Evolutionary conservation across 768 basidiomycete genomes (phyloP).

Genomic region (Rhizopogon vinicolor): DNA sequence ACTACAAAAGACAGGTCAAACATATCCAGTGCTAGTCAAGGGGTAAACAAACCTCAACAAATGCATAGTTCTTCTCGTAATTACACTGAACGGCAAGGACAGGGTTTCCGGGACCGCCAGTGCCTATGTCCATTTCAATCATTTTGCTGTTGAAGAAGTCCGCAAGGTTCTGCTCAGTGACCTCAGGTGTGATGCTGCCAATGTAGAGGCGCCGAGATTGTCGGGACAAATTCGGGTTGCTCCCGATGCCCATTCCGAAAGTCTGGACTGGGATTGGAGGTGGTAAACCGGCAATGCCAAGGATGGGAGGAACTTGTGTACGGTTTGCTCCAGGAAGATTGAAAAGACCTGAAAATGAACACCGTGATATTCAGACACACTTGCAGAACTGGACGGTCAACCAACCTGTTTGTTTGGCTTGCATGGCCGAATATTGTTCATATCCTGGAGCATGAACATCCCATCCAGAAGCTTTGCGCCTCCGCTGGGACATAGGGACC

Average conservation of each 20-base stretch:
- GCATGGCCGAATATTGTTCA: constrained; percentile 90
- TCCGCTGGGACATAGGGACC: constrained; percentile 77
- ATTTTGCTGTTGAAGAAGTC: constrained; percentile 97
- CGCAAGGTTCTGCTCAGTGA: constrained; percentile 87
- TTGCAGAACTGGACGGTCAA: neutral
- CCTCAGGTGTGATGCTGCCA: constrained; percentile 92
- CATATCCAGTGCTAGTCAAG: neutral
- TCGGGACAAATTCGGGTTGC: constrained; percentile 84
- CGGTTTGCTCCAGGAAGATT: constrained; percentile 94
- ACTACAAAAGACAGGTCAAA: constrained; percentile 45
- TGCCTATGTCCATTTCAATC: constrained; percentile 87
- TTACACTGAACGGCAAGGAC: constrained; percentile 94
- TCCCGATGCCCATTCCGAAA: constrained; percentile 83
- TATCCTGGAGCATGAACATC: constrained; percentile 95
- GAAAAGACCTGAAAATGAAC: constrained; percentile 66
- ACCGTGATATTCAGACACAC: constrained; percentile 8
- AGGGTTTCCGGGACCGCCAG: constrained; percentile 81
- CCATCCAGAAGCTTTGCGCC: constrained; percentile 91
- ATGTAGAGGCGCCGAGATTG: constrained; percentile 96
- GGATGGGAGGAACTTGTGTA: constrained; percentile 79
- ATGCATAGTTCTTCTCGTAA: constrained; percentile 98
- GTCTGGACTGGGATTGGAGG: constrained; percentile 80
- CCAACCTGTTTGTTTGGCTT: constrained; percentile 97
- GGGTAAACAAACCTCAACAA: constrained; percentile 73
- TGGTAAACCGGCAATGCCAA: constrained; percentile 76